Percentiles rank a stretch among this genome's conserved stretches.
phyloP scores from a whole-genome alignment of 306 rosid species.

The Castanea sativa region DNA sequence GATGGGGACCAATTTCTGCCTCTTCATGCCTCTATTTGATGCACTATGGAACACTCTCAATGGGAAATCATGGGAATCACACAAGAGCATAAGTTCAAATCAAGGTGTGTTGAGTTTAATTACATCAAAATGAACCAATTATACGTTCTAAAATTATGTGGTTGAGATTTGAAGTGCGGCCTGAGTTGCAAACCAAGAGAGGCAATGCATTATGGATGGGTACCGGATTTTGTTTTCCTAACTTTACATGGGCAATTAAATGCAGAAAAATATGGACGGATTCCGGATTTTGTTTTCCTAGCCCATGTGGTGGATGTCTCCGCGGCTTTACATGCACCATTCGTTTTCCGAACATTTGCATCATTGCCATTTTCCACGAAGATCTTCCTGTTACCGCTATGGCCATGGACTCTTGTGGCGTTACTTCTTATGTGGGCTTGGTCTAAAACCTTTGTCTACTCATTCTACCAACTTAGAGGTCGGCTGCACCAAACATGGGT shows the following conservation, averaged over 20 bases:
- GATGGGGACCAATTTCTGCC: constrained; percentile 82
- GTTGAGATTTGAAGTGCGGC: too few species aligned
- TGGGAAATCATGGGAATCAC: constrained; percentile 69
- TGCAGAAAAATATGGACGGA: constrained; percentile 52
- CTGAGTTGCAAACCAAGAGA: too few species aligned
- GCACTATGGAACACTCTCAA: constrained; percentile 68
- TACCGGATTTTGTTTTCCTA: too few species aligned
- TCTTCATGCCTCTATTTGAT: constrained; percentile 96
- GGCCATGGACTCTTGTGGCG: constrained; percentile 27
- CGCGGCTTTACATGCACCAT: constrained; percentile 57
- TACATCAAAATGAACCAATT: background rate
- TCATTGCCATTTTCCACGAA: constrained; percentile 54
- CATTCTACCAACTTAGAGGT: constrained; percentile 63
- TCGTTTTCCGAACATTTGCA: constrained; percentile 48
- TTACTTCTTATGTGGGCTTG: constrained; percentile 77
- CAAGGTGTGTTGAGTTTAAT: constrained; percentile 42
- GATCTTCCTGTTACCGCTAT: constrained; percentile 37
- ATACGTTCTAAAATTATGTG: too few species aligned
- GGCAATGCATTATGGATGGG: too few species aligned
- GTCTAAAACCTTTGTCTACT: constrained; percentile 61
- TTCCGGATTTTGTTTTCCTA: constrained; percentile 83
- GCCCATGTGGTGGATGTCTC: constrained; percentile 85
- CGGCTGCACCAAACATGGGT: constrained; percentile 86
- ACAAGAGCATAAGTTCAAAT: constrained; percentile 47
- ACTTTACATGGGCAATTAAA: background rate